phyloP scores from a whole-genome alignment of 441 rosid species.

The Jatropha podagrica region DNA sequence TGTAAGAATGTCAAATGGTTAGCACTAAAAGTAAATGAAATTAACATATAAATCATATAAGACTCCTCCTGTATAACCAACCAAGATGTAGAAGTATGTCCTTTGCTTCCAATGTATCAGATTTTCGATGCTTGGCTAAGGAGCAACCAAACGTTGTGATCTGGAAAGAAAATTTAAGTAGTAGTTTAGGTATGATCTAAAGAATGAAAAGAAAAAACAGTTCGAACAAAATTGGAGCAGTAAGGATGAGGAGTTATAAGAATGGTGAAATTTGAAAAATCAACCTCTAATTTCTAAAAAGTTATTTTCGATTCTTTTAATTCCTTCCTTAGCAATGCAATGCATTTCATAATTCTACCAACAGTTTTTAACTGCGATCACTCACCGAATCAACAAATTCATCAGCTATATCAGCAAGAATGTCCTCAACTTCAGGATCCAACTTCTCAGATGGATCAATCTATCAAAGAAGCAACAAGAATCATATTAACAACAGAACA shows the following conservation, averaged over 20 bases:
- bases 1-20: constrained; percentile 19
- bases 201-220: constrained; percentile 1
- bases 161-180: constrained; percentile 34
- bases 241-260: neutral
- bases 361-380: constrained; percentile 22
- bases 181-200: neutral
- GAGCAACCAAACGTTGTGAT: constrained; percentile 93
- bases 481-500: constrained; percentile 10
- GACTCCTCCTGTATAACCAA: constrained; percentile 35
- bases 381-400: constrained; percentile 94
- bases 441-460: constrained; percentile 84
- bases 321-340: neutral
- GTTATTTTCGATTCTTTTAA: neutral
- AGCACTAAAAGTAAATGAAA: constrained; percentile 21
- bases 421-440: constrained; percentile 89
- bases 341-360: neutral
- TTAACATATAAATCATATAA: constrained; percentile 1
- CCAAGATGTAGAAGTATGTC: constrained; percentile 93
- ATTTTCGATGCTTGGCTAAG: constrained; percentile 90
- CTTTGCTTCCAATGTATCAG: constrained; percentile 86
- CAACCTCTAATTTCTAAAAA: neutral
- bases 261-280: neutral
- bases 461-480: constrained; percentile 41
- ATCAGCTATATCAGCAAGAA: constrained; percentile 87
- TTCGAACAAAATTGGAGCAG: neutral